phyloP scores from a whole-genome alignment of 2,329 filamentous ascomycete species.

The Colletotrichum sp. region DNA sequence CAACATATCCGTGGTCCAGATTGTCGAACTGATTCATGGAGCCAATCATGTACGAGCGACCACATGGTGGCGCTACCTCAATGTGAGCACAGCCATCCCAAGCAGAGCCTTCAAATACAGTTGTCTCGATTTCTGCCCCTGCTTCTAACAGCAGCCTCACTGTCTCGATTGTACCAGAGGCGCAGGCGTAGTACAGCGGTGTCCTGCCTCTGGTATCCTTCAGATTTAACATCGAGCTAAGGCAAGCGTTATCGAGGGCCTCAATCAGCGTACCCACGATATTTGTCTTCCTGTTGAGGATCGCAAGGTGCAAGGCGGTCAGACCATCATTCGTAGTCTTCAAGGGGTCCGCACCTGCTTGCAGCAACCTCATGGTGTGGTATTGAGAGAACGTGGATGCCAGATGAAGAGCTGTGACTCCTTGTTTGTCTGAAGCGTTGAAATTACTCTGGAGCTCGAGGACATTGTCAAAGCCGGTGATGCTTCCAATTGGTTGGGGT shows the following conservation, averaged over 20 bases:
- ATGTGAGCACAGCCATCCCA: neutral
- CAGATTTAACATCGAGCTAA: neutral
- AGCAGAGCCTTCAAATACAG: neutral
- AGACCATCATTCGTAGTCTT: constrained; percentile 34
- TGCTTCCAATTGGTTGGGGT: neutral
- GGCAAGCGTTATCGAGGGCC: neutral
- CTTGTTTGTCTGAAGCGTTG: neutral
- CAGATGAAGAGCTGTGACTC: constrained; percentile 28
- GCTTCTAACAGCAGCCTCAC: constrained; percentile 30
- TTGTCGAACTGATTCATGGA: neutral
- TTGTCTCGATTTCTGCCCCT: constrained; percentile 22
- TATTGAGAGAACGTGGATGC: constrained; percentile 25
- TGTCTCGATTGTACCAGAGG: constrained; percentile 25
- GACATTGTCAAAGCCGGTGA: neutral
- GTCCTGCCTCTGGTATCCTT: neutral
- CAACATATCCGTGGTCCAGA: neutral
- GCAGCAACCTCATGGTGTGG: constrained; percentile 33
- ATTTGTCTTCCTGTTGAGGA: constrained; percentile 35
- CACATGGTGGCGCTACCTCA: neutral
- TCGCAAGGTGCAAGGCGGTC: constrained; percentile 45
- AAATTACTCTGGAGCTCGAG: neutral
- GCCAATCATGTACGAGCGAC: neutral
- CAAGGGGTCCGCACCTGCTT: constrained; percentile 37
- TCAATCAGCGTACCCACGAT: constrained; percentile 33
- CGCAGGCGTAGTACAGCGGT: constrained; percentile 28